Evolutionary conservation across 371 early-diverging fungal species (phyloP).

Genomic region (Parasitella parasitica): DNA sequence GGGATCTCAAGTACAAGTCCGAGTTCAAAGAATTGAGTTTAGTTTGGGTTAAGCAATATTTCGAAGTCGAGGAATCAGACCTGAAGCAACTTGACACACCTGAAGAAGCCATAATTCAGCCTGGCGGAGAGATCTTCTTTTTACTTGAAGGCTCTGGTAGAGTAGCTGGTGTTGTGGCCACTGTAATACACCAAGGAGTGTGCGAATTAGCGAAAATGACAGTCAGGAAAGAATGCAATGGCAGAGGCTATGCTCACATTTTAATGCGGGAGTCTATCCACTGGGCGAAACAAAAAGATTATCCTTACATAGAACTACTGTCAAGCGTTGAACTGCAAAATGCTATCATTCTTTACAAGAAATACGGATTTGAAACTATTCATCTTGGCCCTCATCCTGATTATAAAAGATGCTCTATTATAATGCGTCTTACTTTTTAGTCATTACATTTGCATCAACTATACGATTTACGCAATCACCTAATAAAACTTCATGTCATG

Average conservation of each 20-base stretch:
- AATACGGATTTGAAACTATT: conserved; percentile 12
- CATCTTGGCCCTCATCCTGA: conserved; percentile 17
- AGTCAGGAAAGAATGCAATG: conserved; percentile 14
- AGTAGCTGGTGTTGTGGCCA: conserved; percentile 20
- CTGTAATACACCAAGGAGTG: conserved; percentile 16
- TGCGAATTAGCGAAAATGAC: conserved; percentile 26
- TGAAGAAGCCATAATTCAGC: conserved; percentile 18
- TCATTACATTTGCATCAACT: not conserved
- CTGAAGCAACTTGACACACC: conserved; percentile 14
- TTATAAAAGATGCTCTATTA: conserved; percentile 11
- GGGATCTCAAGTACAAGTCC: conserved; percentile 9
- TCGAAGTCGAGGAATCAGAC: conserved; percentile 17
- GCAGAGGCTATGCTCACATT: conserved; percentile 23
- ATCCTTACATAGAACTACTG: conserved; percentile 9
- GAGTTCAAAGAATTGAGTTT: conserved; percentile 20
- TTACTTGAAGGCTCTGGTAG: not conserved
- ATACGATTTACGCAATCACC: no score
- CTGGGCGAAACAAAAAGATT: conserved; percentile 13
- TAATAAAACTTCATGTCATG: no score
- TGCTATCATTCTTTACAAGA: conserved; percentile 17
- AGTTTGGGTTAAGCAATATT: conserved; percentile 13
- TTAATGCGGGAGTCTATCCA: conserved; percentile 16
- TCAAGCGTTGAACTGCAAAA: conserved; percentile 1
- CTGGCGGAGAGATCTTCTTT: conserved; percentile 24
- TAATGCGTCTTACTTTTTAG: conserved; percentile 14